Evolutionary conservation across 148 eudicot genomes (phyloP).

Genomic region (Rhododendron griersonianum): DNA sequence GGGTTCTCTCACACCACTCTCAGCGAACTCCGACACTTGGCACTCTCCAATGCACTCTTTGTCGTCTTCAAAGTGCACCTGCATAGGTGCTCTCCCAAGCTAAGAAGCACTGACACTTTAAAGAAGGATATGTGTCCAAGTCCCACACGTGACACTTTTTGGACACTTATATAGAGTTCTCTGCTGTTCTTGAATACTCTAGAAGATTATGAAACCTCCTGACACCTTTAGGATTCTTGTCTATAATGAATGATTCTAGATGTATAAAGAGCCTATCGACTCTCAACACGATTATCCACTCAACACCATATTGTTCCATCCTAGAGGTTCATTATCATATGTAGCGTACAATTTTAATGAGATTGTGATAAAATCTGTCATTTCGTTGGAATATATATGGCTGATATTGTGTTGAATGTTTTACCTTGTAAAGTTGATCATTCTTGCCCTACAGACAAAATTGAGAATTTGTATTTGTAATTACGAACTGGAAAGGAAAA

Average conservation of each 20-base stretch:
- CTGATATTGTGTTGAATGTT: background rate
- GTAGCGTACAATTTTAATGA: background rate
- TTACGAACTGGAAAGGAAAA: background rate
- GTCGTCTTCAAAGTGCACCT: background rate
- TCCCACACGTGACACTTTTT: background rate
- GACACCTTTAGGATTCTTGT: background rate
- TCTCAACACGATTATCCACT: background rate
- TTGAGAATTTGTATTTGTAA: background rate
- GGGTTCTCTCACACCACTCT: background rate
- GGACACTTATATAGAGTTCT: background rate
- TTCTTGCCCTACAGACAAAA: background rate
- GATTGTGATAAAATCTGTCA: background rate
- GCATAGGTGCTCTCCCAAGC: conserved; percentile 1
- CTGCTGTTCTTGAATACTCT: background rate
- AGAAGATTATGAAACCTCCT: background rate
- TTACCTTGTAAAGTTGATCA: background rate
- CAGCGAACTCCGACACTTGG: background rate
- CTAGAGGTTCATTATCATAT: background rate
- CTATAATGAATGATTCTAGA: background rate
- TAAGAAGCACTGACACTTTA: background rate
- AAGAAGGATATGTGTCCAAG: background rate
- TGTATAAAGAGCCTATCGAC: background rate
- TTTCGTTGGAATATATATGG: background rate
- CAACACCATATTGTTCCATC: background rate
- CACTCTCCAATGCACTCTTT: background rate